Base-by-base conservation (phyloP, 306 rosid species). In the Herpetospermum pedunculosum region DNA sequence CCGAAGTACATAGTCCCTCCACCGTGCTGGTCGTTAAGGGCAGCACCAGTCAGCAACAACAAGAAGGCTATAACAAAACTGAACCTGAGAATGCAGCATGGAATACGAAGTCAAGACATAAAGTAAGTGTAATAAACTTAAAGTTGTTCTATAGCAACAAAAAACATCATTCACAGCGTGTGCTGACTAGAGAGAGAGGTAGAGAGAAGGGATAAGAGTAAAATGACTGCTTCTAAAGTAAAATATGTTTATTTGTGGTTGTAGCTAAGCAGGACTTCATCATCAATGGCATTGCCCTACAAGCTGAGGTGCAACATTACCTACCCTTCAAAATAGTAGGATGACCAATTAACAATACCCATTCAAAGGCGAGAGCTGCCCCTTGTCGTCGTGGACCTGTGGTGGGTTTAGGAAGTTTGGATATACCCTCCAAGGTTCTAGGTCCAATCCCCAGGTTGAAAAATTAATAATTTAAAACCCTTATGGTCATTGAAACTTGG, bases 21-120 rank as follows among this genome's bases (percentile, higher is more conserved):
- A 3, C 90, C 88, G n/a, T 85, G 93, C 72, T 75, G 83, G 68
- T 85, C 92, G 28, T 92, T 88, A 34, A 92, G 85, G 2, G 92
- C 93, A 23, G 94, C 92, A 29, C 93, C 97, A 0, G 96, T 75
- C 77, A 89, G 86, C 83, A 87, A 75, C 83, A 90, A 80, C 72
- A 93, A 83, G 80, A 87, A 89, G 4, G 86, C 96, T 3, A 90
- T 67, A 25, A 90, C 90, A 74, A 88, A 90, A 4, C 92, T 77
- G 86, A 89, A 80, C 98, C 98, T 93, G 89, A 78, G 46, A 72
- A 18, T n/a, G n/a, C 5, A 69, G 25, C 30, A 23, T 3, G 30
- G 15, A 53, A 21, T 19, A 26, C 16, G n/a, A 68, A 38, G 23
- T 44, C 19, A 69, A 13, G 49, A 16, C 5, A 25, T 43, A 25